Percentiles rank a stretch among this genome's conserved stretches.
phyloP scores from a whole-genome alignment of 176 grass and related monocot genomes.

The Bonia amplexicaulis region DNA sequence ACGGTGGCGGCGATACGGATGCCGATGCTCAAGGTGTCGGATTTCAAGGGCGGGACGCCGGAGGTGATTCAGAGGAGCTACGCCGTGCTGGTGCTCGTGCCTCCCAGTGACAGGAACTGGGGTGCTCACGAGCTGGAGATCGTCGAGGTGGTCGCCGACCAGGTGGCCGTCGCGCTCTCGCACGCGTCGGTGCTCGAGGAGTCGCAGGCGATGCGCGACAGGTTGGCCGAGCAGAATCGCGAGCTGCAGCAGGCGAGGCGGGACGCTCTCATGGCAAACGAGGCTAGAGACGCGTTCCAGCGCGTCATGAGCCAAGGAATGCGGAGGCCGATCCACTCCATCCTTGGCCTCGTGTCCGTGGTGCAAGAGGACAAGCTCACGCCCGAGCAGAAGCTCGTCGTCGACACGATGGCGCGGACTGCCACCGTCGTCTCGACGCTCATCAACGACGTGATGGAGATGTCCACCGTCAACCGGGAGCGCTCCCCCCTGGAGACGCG shows the following conservation, averaged over 20 bases:
- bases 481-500: conserved; percentile 39
- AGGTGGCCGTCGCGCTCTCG: conserved; percentile 76
- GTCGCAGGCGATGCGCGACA: conserved; percentile 58
- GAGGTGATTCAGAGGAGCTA: conserved; percentile 66
- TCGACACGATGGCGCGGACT: conserved; percentile 33
- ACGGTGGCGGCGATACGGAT: conserved; percentile 69
- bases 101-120: conserved; percentile 53
- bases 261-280: conserved; percentile 51
- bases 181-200: conserved; percentile 77
- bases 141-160: conserved; percentile 77
- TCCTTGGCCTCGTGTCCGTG: conserved; percentile 47
- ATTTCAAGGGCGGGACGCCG: conserved; percentile 68
- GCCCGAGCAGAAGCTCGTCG: conserved; percentile 40
- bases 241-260: conserved; percentile 49
- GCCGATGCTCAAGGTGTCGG: conserved; percentile 71
- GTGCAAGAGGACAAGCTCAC: conserved; percentile 46
- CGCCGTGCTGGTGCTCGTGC: conserved; percentile 68
- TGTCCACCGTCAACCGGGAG: conserved; percentile 35
- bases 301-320: conserved; percentile 58
- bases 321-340: conserved; percentile 49
- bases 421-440: conserved; percentile 50
- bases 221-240: conserved; percentile 64
- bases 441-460: conserved; percentile 62
- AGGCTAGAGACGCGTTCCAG: conserved; percentile 59
- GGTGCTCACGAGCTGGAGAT: conserved; percentile 64